These are phyloP conservation scores for Alternaria brassicicola DNA, from an alignment of 2,329 filamentous ascomycete species.

Conservation along the genomic window DNA sequence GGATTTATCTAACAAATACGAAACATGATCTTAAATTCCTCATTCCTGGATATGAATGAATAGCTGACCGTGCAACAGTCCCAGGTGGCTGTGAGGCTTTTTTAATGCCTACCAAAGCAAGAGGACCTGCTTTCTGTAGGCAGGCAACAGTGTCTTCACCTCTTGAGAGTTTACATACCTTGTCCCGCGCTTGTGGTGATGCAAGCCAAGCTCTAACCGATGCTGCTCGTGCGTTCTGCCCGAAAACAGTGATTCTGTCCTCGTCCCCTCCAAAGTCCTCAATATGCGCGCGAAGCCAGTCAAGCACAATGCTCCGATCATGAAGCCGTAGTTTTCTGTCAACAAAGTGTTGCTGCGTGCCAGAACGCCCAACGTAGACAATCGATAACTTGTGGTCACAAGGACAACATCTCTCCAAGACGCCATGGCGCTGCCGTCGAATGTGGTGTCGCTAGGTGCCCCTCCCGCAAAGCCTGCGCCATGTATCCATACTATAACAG, in stretches of 20 bases:
- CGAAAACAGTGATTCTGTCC: conserved; percentile 46
- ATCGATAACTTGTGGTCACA: conserved; percentile 54
- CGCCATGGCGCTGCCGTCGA: conserved; percentile 56
- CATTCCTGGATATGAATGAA: not conserved
- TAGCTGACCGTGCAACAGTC: conserved; percentile 1
- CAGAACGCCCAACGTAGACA: conserved; percentile 45
- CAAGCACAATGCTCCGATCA: conserved; percentile 58
- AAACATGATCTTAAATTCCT: not conserved
- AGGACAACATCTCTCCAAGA: conserved; percentile 55
- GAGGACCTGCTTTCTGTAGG: conserved; percentile 29
- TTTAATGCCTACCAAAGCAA: conserved; percentile 25
- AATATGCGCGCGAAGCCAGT: conserved; percentile 56
- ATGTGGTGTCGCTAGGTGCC: conserved; percentile 51
- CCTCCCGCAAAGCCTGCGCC: conserved; percentile 53
- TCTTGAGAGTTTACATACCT: conserved; percentile 47
- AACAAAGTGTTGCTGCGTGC: conserved; percentile 50
- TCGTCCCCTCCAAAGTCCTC: conserved; percentile 46
- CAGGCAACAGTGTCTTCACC: conserved; percentile 27
- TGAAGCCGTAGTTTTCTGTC: conserved; percentile 58
- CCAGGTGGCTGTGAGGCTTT: not conserved
- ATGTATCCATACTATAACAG: conserved; percentile 57
- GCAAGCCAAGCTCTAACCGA: conserved; percentile 57
- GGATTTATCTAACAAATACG: not conserved
- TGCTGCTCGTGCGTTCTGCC: conserved; percentile 46
- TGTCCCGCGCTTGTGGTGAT: conserved; percentile 55